phyloP scores from a whole-genome alignment of 2,329 filamentous ascomycete species.

The Pseudocercospora eumusae region DNA sequence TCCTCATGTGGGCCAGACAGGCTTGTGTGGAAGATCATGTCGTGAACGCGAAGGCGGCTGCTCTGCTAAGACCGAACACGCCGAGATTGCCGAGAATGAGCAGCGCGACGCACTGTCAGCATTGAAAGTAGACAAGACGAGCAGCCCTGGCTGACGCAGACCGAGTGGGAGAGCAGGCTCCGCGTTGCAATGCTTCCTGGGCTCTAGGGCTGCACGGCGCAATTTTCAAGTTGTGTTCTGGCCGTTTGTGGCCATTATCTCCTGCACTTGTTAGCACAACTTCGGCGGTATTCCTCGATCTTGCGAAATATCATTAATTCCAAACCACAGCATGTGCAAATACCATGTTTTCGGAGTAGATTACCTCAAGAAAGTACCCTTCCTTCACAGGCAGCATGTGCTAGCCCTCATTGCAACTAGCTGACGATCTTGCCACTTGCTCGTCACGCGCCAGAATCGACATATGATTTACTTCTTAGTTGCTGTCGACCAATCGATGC shows the following conservation, averaged over 20 bases:
- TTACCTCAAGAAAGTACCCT: not conserved
- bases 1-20: not conserved
- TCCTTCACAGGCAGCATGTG: not conserved
- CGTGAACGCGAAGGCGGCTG: constrained; percentile 9
- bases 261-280: not conserved
- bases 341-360: not conserved
- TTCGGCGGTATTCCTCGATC: not conserved
- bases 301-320: not conserved
- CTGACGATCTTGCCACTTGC: constrained; percentile 5
- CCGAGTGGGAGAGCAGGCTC: not conserved
- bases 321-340: not conserved
- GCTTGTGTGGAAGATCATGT: constrained; percentile 5
- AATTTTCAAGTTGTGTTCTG: not conserved
- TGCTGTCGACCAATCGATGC: not conserved
- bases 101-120: constrained; percentile 9
- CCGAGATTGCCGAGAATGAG: constrained; percentile 15
- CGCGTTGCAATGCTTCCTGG: constrained; percentile 4
- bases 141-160: constrained; percentile 7
- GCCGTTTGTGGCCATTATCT: not conserved
- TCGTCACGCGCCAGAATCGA: constrained; percentile 1
- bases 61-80: constrained; percentile 6
- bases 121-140: not conserved
- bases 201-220: constrained; percentile 7
- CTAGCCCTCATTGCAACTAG: not conserved
- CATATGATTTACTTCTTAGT: not conserved